Percentiles rank a stretch among this genome's conserved stretches.
Conservation (phyloP, 371 early-diverging fungal species). For the Phascolomyces articulosus region DNA sequence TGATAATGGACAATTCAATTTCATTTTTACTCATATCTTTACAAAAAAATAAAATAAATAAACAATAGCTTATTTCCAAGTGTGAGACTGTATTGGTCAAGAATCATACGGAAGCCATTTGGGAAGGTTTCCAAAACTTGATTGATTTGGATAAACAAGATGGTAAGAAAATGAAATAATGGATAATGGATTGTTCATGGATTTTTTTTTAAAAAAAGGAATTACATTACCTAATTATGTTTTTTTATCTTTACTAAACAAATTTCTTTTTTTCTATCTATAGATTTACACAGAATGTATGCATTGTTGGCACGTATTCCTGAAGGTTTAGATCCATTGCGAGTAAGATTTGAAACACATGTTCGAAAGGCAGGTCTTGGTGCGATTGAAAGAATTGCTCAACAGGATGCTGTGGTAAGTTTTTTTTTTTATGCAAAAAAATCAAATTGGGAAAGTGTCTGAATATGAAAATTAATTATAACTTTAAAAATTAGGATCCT, state of each 20-base stretch:
- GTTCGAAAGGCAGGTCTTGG: conserved; percentile 84
- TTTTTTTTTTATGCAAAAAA: conserved; percentile 22
- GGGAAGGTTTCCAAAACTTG: conserved; percentile 88
- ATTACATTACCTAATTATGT: no score
- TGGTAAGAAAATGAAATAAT: conserved; percentile 27
- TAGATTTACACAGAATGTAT: conserved; percentile 88
- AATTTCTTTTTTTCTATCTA: background rate
- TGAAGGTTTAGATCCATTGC: conserved; percentile 82
- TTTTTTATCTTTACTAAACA: no score
- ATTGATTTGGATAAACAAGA: conserved; percentile 86
- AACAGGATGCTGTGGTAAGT: conserved; percentile 60
- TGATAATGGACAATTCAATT: no score
- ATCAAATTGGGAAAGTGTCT: no score
- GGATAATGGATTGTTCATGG: no score
- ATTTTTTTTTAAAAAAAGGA: no score
- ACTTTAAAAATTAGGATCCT: no score
- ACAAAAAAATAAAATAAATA: no score
- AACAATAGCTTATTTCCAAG: conserved; percentile 70
- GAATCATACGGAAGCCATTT: conserved; percentile 77
- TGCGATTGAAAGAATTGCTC: conserved; percentile 83
- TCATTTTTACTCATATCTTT: no score
- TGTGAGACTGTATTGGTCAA: conserved; percentile 87
- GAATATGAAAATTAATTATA: no score
- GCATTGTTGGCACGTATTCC: conserved; percentile 79
- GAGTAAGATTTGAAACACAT: conserved; percentile 78